Base-by-base conservation (phyloP, 768 basidiomycete genomes). In the Russula griseocarnosa region DNA sequence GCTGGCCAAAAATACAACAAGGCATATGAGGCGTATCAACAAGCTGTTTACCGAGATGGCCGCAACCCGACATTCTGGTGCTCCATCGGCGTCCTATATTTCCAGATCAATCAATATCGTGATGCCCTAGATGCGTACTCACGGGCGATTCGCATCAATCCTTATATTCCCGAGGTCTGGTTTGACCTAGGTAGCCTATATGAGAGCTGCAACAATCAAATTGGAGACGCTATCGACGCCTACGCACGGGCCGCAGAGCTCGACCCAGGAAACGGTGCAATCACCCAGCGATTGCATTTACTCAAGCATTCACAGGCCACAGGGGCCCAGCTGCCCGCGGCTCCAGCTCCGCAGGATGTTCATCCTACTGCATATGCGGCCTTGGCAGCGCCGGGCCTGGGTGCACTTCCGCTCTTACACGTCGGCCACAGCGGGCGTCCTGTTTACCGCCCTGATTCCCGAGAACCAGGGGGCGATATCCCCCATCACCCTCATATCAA, bases 61-160 rank as follows among this genome's bases (percentile, higher is more conserved):
- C 92, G 94, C 63, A 99, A 98, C 73, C 97, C 97, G 0, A 98
- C 97, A 0, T 99, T 98, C 76, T 98, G 97, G 97, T 98, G 96
- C 74, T 96, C 94, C 26, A 99, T 99, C 71, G 97, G 97, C 53
- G 97, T 99, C 0, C 83, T 99, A 1, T 99, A 99, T 74, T 99
- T 97, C 82, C 95, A 99, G 74, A 98, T 99, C 79, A 98, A 98
- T 76, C 97, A 99, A 73, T 99, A 92, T 79, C 93, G 95, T 58
- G 97, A 99, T 72, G 96, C 96, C 3, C 86, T 99, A 42, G 97
- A 99, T 71, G 97, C 97, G 11, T 99, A 99, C 76, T 98, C 97
- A 32, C 90, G 96, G 18, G 97, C 97, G 13, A 98, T 99, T 70
- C 88, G 96, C 66, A 95, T 99, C 77, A 98, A 98, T 73, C 97